Conservation (phyloP, 768 basidiomycete genomes). For the Phaeolepiota aurea region DNA sequence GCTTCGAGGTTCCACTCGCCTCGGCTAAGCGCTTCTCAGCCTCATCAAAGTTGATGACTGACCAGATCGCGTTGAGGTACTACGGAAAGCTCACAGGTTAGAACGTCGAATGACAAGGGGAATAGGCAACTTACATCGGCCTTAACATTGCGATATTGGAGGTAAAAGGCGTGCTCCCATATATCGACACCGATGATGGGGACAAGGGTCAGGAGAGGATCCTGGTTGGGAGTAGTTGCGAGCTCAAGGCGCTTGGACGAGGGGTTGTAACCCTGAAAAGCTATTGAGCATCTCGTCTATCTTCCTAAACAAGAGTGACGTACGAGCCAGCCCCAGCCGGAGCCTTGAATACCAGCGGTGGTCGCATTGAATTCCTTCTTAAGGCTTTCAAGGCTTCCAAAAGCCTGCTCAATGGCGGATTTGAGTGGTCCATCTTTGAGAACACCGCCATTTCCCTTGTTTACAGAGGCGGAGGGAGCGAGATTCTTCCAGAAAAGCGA, state of each 20-base stretch:
- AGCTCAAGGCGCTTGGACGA: constrained; percentile 70
- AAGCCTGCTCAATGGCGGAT: constrained; percentile 49
- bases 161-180: constrained; percentile 96
- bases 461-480: constrained; percentile 43
- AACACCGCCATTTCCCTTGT: constrained; percentile 48
- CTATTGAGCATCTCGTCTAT: no score
- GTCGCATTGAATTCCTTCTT: constrained; percentile 79
- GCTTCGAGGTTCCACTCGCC: constrained; percentile 11
- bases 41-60: constrained; percentile 92
- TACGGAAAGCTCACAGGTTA: constrained; percentile 18
- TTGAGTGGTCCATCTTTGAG: constrained; percentile 61
- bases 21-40: constrained; percentile 56
- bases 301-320: constrained; percentile 19
- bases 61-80: constrained; percentile 96
- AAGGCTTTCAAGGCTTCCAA: constrained; percentile 64
- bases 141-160: constrained; percentile 96
- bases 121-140: constrained; percentile 55
- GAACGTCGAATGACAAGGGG: constrained; percentile 35
- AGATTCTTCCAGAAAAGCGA: constrained; percentile 96
- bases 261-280: constrained; percentile 58
- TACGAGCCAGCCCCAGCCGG: constrained; percentile 96
- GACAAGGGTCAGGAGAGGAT: constrained; percentile 68
- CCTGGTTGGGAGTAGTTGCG: constrained; percentile 91
- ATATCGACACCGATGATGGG: constrained; percentile 91
- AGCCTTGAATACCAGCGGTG: constrained; percentile 84